Percentiles rank a stretch among this genome's conserved stretches.
These are phyloP conservation scores for Colletotrichum gigasporum DNA, from an alignment of 2,329 filamentous ascomycete species.

Conservation along the genomic window DNA sequence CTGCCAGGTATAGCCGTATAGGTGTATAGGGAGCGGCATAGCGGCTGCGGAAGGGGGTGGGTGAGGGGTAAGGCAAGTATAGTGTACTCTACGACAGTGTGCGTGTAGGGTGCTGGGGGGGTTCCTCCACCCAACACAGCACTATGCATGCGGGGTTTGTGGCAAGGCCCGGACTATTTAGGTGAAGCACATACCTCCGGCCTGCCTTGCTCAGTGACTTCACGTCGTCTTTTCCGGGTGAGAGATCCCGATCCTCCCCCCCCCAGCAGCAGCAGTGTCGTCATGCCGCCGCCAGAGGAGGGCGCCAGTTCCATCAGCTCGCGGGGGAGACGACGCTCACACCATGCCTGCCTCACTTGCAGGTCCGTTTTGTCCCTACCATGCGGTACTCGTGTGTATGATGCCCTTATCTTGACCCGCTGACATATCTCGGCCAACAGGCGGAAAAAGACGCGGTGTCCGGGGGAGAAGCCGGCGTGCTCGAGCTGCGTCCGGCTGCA, in stretches of 20 bases:
- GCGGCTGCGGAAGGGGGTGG: neutral
- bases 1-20: neutral
- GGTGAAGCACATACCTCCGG: slow-evolving; percentile 20
- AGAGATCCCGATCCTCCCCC: neutral
- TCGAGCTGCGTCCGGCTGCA: slow-evolving; percentile 59
- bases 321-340: slow-evolving; percentile 49
- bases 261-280: neutral
- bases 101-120: too few relatives aligned
- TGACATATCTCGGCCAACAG: slow-evolving; percentile 37
- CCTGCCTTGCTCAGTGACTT: neutral
- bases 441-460: slow-evolving; percentile 61
- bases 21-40: too few relatives aligned
- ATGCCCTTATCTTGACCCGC: neutral
- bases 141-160: slow-evolving; percentile 18
- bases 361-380: too few relatives aligned
- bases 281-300: slow-evolving; percentile 46
- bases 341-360: slow-evolving; percentile 58
- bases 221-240: slow-evolving; percentile 17
- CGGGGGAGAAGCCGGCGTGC: slow-evolving; percentile 60
- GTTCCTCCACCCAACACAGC: slow-evolving; percentile 13
- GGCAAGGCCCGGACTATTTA: slow-evolving; percentile 16
- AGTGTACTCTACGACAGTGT: too few relatives aligned
- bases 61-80: neutral
- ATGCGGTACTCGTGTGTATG: too few relatives aligned
- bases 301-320: slow-evolving; percentile 30